Evolutionary conservation across 2,329 filamentous ascomycete species (phyloP), one percentile per base, ranked within the genome.

Genomic region (Fusarium liriodendri): DNA sequence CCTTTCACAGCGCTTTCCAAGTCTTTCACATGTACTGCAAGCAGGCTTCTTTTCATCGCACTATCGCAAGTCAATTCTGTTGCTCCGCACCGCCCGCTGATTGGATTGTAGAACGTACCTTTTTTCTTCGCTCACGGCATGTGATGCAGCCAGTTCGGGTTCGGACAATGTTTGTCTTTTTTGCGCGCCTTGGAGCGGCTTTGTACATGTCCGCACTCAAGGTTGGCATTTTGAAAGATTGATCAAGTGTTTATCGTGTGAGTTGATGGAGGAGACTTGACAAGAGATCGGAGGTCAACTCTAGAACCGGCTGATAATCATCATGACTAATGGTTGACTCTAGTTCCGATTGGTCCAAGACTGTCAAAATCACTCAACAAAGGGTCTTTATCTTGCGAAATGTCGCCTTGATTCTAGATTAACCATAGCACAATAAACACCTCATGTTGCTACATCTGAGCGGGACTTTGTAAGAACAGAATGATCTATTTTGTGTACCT

Each of bases 81-180:
- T 29, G 9, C 11, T 13, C 1, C 13, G 10, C 10, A 38, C 47
- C 18, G 4, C 5, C 18, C 22, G 22, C 22, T 22, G 22, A 22
- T 22, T 22, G 22, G 5, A 27, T 4, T 11, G 14, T 20, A 5
- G 16, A 6, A 22, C 4, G 9, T 29, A 78, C 76, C 72, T 76
- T 76, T 35, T 67, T 72, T 7, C 69, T 74, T 11, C 75, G 64
- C 16, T 64, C 59, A 10, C 70, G 50, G 16, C 76, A 78, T 11
- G 13, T 57, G 16, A 57, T 69, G 33, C 76, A 78, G 5, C 76
- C 76, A 4, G 70, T 74, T 2, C 72, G 70, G 10, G 72, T 64
- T 14, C 76, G 75, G 11, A 66, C 64, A 38, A 78, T 78, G 16
- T 55, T 71, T 4, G 75, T 78, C 59, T 78, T 78, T 22, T 76